phyloP scores from a whole-genome alignment of 2,329 filamentous ascomycete genomes.

The Macrophomina tecta region DNA sequence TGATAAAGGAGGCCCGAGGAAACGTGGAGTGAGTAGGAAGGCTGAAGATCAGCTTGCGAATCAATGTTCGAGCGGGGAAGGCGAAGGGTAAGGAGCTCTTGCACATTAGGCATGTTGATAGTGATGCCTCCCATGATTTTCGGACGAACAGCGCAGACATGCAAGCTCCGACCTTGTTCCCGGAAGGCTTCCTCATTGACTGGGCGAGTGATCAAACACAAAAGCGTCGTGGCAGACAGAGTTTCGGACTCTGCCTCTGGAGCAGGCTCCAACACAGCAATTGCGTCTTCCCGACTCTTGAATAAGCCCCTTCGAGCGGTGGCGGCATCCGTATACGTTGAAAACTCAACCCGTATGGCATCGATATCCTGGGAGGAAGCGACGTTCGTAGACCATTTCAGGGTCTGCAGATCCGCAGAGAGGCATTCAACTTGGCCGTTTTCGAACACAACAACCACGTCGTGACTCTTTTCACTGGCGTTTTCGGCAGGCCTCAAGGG shows the following conservation, averaged over 20 bases:
- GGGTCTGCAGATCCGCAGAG: conserved; percentile 57
- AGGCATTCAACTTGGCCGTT: conserved; percentile 68
- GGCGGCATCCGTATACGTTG: conserved; percentile 44
- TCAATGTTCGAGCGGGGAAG: conserved; percentile 35
- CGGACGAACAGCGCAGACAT: conserved; percentile 40
- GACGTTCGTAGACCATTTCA: conserved; percentile 41
- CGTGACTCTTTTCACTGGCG: conserved; percentile 37
- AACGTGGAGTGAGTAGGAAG: conserved; percentile 64
- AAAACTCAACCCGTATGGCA: conserved; percentile 41
- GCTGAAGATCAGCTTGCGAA: conserved; percentile 21
- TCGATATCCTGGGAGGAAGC: conserved; percentile 29
- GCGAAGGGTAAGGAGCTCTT: conserved; percentile 41
- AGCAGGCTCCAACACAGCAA: conserved; percentile 45
- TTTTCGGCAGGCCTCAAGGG: conserved; percentile 35
- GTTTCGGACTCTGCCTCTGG: conserved; percentile 38
- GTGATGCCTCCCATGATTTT: conserved; percentile 40
- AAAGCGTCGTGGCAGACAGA: conserved; percentile 43
- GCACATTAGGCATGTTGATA: conserved; percentile 38
- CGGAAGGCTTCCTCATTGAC: conserved; percentile 17
- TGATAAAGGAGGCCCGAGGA: conserved; percentile 69
- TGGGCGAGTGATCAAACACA: conserved; percentile 41
- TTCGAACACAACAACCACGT: conserved; percentile 64
- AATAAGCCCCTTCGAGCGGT: conserved; percentile 52
- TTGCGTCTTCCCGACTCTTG: conserved; percentile 51
- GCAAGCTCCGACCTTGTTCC: conserved; percentile 33